Evolutionary conservation across 371 early-diverging fungal species (phyloP), one percentile per base, ranked within the genome.

Genomic region (Lichtheimia corymbifera): DNA sequence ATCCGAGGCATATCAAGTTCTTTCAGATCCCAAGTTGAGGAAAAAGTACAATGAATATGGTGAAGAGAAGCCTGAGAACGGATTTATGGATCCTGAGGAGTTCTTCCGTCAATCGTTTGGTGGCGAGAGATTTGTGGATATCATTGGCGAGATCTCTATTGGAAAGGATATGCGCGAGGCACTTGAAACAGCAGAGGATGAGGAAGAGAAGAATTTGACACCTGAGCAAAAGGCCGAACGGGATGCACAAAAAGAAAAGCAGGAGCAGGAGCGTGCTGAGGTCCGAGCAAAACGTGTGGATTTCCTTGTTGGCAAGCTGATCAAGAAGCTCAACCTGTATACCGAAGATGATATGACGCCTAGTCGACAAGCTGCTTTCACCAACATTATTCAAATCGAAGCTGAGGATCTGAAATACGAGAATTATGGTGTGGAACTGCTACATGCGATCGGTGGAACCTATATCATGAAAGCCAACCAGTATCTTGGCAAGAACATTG

Each of bases 101-200:
- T 96, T 98, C 83, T 98, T 98, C 79, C 88, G 86, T 64, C 90
- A 93, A 76, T 88, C 92, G 58, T 98, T 98, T 84, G 96, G 96
- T 56, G 97, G 97, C 25, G 97, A 95, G 69, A 86, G 89, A 55
- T 98, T 98, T 79, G 86, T 87, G 15, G 91, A 93, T 72, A 88
- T 96, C 65, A 96, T 98, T 75, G 98, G 98, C 22, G 97, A 97
- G 68, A 94, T 98, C 40, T 92, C 92, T n/a, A 93, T 98, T 58
- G 94, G 94, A 24, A 78, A 84, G 50, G 96, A 96, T 63, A 91
- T 98, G 79, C 83, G 86, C 52, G 91, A 93, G 44, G 93, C 92
- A 28, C 72, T 93, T 62, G 85, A 80, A 57, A 83, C 76, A 11
- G 86, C 84, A 13, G 82, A 83, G 28, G 74, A 68, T 13, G 76